Conservation (phyloP, 805 yeast genomes). For the Saccharomycopsis sp. region DNA sequence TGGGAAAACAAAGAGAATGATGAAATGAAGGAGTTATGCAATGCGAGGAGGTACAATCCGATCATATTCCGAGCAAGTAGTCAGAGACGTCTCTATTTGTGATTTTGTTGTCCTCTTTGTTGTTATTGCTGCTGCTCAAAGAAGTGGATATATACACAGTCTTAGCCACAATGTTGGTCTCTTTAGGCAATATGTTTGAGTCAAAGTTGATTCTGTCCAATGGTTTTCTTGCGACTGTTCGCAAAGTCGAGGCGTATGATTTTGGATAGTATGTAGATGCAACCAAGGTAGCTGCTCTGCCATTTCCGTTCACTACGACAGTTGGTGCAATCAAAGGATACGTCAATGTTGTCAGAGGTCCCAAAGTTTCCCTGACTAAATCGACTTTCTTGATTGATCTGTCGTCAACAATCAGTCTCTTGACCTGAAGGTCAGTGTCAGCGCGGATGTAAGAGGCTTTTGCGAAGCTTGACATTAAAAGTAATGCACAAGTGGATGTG, state of each 20-base stretch:
- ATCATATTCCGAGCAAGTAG: background rate
- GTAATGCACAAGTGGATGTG: too few species aligned
- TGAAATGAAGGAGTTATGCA: background rate
- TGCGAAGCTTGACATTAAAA: background rate
- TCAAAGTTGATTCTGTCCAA: conserved; percentile 1
- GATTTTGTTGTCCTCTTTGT: background rate
- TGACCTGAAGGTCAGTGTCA: background rate
- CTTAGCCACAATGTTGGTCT: background rate
- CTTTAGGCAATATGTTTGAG: background rate
- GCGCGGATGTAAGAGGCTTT: background rate
- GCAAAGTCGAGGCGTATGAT: background rate
- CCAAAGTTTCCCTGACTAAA: background rate
- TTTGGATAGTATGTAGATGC: background rate
- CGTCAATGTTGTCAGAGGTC: background rate
- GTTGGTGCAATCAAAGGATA: conserved; percentile 13
- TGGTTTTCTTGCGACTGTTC: background rate
- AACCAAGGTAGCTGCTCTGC: background rate
- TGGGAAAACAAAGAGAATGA: background rate
- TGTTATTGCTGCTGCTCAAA: background rate
- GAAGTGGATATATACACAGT: background rate
- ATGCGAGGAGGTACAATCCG: background rate
- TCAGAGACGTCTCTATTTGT: background rate
- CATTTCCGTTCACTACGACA: conserved; percentile 5
- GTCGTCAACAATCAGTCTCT: background rate
- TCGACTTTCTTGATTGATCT: background rate